Percentiles rank a stretch among this genome's conserved stretches.
phyloP scores from a whole-genome alignment of 129 eudicot genomes.

The Scalesia atractyloides region DNA sequence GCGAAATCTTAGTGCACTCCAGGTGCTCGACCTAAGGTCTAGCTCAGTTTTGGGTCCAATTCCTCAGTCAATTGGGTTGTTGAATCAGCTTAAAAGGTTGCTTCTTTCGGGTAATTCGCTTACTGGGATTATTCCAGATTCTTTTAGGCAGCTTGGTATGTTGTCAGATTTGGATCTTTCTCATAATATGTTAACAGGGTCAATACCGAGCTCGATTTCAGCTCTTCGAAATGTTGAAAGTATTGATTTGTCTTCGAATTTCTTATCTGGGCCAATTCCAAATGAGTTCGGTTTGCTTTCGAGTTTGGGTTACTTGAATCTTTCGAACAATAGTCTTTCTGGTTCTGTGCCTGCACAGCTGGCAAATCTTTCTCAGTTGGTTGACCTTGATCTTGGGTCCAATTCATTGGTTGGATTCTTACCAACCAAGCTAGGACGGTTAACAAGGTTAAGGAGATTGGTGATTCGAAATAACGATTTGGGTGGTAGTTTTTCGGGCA shows the following conservation, averaged over 20 bases:
- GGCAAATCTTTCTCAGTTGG: slow-evolving; percentile 50
- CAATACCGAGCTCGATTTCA: slow-evolving; percentile 52
- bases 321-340: slow-evolving; percentile 56
- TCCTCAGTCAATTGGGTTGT: slow-evolving; percentile 56
- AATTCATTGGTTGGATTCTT: slow-evolving; percentile 56
- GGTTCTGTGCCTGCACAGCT: slow-evolving; percentile 56
- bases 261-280: slow-evolving; percentile 63
- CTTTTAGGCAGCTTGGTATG: slow-evolving; percentile 42
- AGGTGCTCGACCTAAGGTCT: slow-evolving; percentile 71
- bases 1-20: slow-evolving; percentile 44
- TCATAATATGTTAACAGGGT: slow-evolving; percentile 55
- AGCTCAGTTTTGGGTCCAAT: slow-evolving; percentile 62
- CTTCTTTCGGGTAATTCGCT: slow-evolving; percentile 51
- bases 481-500: slow-evolving; percentile 41
- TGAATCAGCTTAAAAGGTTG: slow-evolving; percentile 38
- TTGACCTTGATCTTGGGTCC: slow-evolving; percentile 59
- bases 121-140: slow-evolving; percentile 55
- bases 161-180: slow-evolving; percentile 59
- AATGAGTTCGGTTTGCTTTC: slow-evolving; percentile 44
- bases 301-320: slow-evolving; percentile 42
- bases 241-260: slow-evolving; percentile 67
- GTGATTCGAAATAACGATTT: slow-evolving; percentile 47
- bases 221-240: slow-evolving; percentile 42
- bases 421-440: slow-evolving; percentile 41
- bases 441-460: slow-evolving; percentile 47